Base-by-base conservation (phyloP, 75 land plant species). In the Cryptomeria japonica region DNA sequence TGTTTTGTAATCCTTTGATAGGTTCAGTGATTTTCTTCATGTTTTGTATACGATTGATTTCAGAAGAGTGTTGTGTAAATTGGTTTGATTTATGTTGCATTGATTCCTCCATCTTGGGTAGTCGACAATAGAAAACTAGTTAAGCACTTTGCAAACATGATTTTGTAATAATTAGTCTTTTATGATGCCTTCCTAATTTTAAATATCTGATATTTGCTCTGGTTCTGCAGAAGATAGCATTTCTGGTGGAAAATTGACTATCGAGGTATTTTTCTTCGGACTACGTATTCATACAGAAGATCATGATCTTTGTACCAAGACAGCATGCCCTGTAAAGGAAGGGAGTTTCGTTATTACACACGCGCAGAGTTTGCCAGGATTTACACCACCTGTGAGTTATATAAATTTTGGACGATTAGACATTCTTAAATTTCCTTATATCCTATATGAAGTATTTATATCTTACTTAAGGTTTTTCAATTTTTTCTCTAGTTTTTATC, bases 361-460 rank as follows among this genome's bases (percentile, higher is more conserved):
- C 80, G 73, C 88, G 25, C 92, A 95, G 83, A 87, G 82, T 76
- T 89, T 94, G 42, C 96, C 95, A 25, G 89, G 88, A 78, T 88
- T 86, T 61, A 94, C 95, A n/a, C 95, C 95, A 39, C 95, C 96
- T 38, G 96, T 95, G 89, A 92, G 95, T 90, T 55, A 39, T 58
- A 44, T 44, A 44, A 28, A 9, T 44, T 41, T 80, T 42, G 6
- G 44, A 42, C 28, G 13, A 44, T 11, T 6, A 42, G 13, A 80
- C 47, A 25, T 42, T 44, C n/a, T 10, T 2, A 44, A 15, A 28
- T 80, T 34, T 44, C 31, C 12, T 39, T 44, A 25, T 44, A 22
- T 80, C 12, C 13, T 28, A 80, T 28, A 25, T 80, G 83, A 80
- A 41, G 28, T 22, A 28, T 41, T 22, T 80, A 78, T 78, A 78